Base-by-base conservation (phyloP, 768 basidiomycete genomes). In the Paxillus rubicundulus region DNA sequence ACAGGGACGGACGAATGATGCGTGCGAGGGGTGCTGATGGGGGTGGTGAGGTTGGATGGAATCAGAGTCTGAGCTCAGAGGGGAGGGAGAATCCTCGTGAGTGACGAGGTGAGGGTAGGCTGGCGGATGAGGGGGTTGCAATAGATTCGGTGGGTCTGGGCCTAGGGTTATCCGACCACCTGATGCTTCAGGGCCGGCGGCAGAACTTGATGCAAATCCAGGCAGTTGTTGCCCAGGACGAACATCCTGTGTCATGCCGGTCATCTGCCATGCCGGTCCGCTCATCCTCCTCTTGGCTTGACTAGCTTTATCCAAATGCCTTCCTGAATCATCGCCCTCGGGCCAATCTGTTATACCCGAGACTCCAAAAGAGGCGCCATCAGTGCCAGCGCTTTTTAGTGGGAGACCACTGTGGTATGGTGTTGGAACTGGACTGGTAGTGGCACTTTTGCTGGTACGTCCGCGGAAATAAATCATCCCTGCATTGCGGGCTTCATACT, bases 71-170 rank as follows among this genome's bases (percentile, higher is more conserved):
- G 85, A 86, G 61, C 84, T 86, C 58, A 82, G 77, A 40, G 85
- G 85, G 0, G 85, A 87, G 0, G 85, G 85, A 13, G 84, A 83
- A 45, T 86, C 84, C 45, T 86, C 85, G 52, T 76, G 79, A 2
- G 66, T 68, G 33, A 58, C 59, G 50, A 69, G 66, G 38, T 68
- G 73, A 41, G 63, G 70, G 50, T 70, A 71, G 52, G 38, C 45
- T 2, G 68, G 55, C 0, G 70, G 59, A 43, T 72, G 71, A 12
- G 66, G 58, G 18, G 74, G 66, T 52, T 72, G 74, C 33, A 74
- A 71, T 21, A 81, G 76, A 57, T 79, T 77, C 69, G 73, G 20
- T 63, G 61, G 49, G 53, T 49, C 50, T 33, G 58, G 68, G 58
- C 45, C 61, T 53, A 60, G 61, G 52, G 55, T 45, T 49, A 46